These are phyloP conservation scores for Mycena crocata DNA, from an alignment of 768 basidiomycete species.

Conservation along the genomic window DNA sequence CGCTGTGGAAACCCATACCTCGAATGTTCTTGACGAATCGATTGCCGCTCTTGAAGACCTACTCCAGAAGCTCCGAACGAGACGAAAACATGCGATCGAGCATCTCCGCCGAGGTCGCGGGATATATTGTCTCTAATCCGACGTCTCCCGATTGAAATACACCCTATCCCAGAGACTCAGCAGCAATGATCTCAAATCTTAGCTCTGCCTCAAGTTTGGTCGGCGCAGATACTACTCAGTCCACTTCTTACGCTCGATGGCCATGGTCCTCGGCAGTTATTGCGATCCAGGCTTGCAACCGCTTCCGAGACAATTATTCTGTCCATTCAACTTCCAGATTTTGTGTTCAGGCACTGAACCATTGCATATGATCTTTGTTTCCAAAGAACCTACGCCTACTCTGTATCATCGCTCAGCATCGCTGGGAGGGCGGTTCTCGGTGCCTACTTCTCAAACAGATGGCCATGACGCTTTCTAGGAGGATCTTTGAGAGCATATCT, in stretches of 20 bases:
- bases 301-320: not conserved
- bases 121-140: constrained; percentile 1
- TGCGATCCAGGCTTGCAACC: not conserved
- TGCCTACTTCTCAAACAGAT: not conserved
- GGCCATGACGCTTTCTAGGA: too few species aligned
- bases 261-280: not conserved
- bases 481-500: too few species aligned
- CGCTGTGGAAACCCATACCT: too few species aligned
- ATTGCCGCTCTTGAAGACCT: not conserved
- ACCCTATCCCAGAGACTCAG: too few species aligned
- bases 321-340: not conserved
- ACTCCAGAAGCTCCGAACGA: too few species aligned
- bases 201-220: too few species aligned
- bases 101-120: too few species aligned
- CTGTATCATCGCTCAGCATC: not conserved
- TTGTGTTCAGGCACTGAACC: not conserved
- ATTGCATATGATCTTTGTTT: not conserved
- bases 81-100: not conserved
- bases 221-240: not conserved
- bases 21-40: too few species aligned
- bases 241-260: not conserved
- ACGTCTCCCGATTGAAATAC: constrained; percentile 4
- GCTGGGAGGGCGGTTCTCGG: not conserved
- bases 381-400: not conserved
- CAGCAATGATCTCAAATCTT: too few species aligned